Conservation (phyloP, 257 asterid genomes). For the Penstemon davidsonii region DNA sequence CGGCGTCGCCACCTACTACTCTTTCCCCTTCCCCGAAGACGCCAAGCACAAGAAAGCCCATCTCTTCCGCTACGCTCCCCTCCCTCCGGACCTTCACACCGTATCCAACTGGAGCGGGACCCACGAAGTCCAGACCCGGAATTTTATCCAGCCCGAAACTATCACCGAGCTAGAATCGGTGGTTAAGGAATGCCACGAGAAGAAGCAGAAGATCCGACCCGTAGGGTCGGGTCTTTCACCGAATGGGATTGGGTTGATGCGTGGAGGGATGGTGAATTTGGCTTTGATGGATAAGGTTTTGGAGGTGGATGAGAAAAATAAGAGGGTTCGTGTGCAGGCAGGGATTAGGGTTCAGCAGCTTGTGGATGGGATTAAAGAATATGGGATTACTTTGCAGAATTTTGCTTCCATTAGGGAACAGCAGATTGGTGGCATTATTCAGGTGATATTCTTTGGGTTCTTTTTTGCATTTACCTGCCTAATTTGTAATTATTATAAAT, state of each 20-base stretch:
- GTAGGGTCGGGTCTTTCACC: slow-evolving; percentile 94
- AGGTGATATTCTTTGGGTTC: slow-evolving; percentile 41
- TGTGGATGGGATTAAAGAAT: slow-evolving; percentile 82
- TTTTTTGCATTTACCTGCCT: too few relatives aligned
- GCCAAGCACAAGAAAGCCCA: slow-evolving; percentile 87
- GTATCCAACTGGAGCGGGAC: slow-evolving; percentile 98
- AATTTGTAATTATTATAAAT: too few relatives aligned
- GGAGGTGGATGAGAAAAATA: slow-evolving; percentile 84
- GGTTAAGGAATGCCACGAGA: slow-evolving; percentile 59
- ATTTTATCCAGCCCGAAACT: slow-evolving; percentile 77
- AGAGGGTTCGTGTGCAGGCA: slow-evolving; percentile 85
- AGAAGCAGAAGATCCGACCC: slow-evolving; percentile 77
- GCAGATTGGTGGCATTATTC: slow-evolving; percentile 95
- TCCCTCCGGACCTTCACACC: slow-evolving; percentile 88
- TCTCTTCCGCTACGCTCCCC: slow-evolving; percentile 86
- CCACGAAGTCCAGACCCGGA: slow-evolving; percentile 90
- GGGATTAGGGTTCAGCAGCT: slow-evolving; percentile 96
- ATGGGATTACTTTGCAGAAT: slow-evolving; percentile 87
- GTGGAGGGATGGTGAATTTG: slow-evolving; percentile 90
- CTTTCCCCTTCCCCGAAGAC: slow-evolving; percentile 76
- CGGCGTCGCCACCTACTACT: slow-evolving; percentile 86
- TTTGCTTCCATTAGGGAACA: slow-evolving; percentile 96
- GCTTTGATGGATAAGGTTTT: slow-evolving; percentile 87
- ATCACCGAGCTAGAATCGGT: slow-evolving; percentile 52
- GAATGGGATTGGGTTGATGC: slow-evolving; percentile 85